These are phyloP conservation scores for Fraxinus ornus DNA, from an alignment of 305 asterid genomes.

Conservation along the genomic window DNA sequence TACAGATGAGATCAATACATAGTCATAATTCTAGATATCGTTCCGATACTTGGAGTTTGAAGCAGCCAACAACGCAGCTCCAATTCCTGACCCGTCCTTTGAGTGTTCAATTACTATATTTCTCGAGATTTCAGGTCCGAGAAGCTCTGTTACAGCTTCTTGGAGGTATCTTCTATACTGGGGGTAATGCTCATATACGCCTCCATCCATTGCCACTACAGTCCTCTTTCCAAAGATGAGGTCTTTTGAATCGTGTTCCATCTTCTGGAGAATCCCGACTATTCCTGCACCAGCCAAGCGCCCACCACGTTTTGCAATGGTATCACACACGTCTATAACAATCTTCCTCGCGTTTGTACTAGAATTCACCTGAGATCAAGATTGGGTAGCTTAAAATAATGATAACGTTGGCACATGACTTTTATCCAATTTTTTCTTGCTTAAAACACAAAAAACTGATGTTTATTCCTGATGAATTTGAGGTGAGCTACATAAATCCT, in stretches of 20 bases:
- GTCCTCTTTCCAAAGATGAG: slow-evolving; percentile 60
- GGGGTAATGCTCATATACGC: slow-evolving; percentile 63
- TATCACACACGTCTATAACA: slow-evolving; percentile 54
- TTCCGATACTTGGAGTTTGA: slow-evolving; percentile 61
- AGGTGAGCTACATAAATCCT: not conserved
- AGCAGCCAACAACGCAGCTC: slow-evolving; percentile 60
- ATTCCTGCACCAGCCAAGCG: slow-evolving; percentile 78
- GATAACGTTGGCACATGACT: not conserved
- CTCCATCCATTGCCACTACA: slow-evolving; percentile 89
- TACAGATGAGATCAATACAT: not conserved
- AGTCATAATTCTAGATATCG: slow-evolving; percentile 14
- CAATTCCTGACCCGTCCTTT: slow-evolving; percentile 78
- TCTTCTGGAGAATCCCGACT: slow-evolving; percentile 70
- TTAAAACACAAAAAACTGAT: not conserved
- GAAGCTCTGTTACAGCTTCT: slow-evolving; percentile 62
- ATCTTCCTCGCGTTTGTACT: slow-evolving; percentile 41
- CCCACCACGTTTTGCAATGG: slow-evolving; percentile 70
- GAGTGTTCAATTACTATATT: slow-evolving; percentile 65
- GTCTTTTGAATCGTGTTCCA: slow-evolving; percentile 62
- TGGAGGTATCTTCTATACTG: slow-evolving; percentile 61
- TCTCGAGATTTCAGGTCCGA: slow-evolving; percentile 50
- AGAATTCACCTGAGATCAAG: slow-evolving; percentile 39
- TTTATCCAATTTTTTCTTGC: not conserved
- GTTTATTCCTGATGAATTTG: not conserved
- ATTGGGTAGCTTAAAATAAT: not conserved